phyloP scores from a whole-genome alignment of 139 green algal genomes.

The Micromonas pusilla region DNA sequence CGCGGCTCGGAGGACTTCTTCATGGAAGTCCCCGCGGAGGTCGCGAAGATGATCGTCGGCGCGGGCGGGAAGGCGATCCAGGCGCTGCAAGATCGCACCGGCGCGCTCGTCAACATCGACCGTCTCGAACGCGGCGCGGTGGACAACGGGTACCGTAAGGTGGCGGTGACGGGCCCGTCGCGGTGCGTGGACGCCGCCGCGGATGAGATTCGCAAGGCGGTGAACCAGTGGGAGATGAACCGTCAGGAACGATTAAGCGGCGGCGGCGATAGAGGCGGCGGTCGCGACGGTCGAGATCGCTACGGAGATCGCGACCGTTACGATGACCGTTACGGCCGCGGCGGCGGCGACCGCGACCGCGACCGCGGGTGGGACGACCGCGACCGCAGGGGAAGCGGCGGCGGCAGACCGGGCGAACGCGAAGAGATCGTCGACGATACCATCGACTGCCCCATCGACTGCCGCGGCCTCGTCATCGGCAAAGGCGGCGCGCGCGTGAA shows the following conservation, averaged over 20 bases:
- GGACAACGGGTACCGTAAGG: not conserved
- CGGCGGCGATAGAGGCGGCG: not conserved
- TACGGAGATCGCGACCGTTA: no score
- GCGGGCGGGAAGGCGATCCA: not conserved
- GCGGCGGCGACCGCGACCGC: not conserved
- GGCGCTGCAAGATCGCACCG: not conserved
- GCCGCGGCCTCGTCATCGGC: not conserved
- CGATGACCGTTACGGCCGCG: not conserved
- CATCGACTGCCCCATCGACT: not conserved
- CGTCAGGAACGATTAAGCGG: not conserved
- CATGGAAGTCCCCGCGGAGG: not conserved
- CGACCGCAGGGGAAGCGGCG: not conserved
- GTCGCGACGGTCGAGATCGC: not conserved
- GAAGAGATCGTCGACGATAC: not conserved
- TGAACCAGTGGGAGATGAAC: not conserved
- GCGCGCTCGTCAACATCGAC: not conserved
- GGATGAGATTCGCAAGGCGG: not conserved
- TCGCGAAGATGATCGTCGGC: not conserved
- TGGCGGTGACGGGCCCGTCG: not conserved
- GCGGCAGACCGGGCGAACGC: not conserved
- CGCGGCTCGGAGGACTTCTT: not conserved
- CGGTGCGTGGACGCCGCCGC: not conserved
- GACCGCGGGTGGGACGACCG: not conserved
- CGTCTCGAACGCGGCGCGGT: not conserved
- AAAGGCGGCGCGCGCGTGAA: not conserved